A percentile compares a stretch with the other conserved stretches of the same genome.
Evolutionary conservation across 2,329 filamentous ascomycete species (phyloP).

Genomic region (Aspergillus sp.): DNA sequence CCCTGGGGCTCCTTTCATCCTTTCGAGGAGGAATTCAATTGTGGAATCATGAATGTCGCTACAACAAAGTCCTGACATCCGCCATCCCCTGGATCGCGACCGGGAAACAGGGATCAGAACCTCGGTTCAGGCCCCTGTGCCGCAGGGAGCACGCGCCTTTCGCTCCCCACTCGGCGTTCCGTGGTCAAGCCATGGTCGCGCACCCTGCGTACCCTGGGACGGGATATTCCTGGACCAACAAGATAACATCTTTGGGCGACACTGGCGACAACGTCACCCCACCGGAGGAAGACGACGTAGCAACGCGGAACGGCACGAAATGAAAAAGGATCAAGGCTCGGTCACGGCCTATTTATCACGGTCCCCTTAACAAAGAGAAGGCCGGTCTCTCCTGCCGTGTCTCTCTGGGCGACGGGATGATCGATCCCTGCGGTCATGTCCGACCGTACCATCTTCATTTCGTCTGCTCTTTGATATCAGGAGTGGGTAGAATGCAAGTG

Average conservation of each 20-base stretch:
- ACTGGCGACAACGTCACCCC: background rate
- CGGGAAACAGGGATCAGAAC: background rate
- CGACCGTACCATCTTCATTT: background rate
- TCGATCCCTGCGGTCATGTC: background rate
- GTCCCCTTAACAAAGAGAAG: background rate
- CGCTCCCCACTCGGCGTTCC: background rate
- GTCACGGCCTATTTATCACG: background rate
- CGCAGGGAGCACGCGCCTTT: background rate
- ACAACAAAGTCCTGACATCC: background rate
- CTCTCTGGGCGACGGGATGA: background rate
- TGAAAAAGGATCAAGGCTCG: background rate
- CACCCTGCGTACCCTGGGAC: background rate
- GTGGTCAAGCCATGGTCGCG: background rate
- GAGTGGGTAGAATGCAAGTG: too few relatives aligned
- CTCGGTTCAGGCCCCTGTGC: background rate
- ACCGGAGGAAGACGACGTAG: constrained; percentile 3
- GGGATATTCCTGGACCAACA: background rate
- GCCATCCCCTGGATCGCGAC: background rate
- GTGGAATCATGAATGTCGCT: too few relatives aligned
- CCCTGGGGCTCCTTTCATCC: too few relatives aligned
- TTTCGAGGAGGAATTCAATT: too few relatives aligned
- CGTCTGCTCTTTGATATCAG: too few relatives aligned
- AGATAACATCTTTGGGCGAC: background rate
- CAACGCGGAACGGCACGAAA: constrained; percentile 15
- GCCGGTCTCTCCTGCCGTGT: background rate